phyloP scores from a whole-genome alignment of 495 filamentous ascomycete genomes.

The Aspergillus baeticus region DNA sequence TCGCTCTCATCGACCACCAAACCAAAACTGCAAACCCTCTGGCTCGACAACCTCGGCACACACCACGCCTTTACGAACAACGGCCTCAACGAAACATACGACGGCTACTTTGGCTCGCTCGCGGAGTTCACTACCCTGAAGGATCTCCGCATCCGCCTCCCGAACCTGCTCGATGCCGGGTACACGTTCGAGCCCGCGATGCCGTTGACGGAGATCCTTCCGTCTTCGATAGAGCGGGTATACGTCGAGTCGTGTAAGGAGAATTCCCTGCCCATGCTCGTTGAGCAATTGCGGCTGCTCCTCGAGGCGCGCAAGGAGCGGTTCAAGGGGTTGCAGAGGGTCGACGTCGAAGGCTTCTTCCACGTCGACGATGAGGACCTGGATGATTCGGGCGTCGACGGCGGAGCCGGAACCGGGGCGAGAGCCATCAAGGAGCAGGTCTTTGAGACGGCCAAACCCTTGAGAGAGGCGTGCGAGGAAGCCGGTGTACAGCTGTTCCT shows the following conservation, averaged over 20 bases:
- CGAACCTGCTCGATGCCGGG: conserved; percentile 34
- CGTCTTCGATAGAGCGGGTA: conserved; percentile 29
- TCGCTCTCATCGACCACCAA: conserved; percentile 29
- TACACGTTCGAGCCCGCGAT: conserved; percentile 25
- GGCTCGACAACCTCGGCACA: conserved; percentile 33
- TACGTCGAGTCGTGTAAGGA: conserved; percentile 35
- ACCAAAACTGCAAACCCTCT: conserved; percentile 28
- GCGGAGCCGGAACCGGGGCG: neutral
- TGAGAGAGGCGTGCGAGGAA: conserved; percentile 24
- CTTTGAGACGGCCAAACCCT: conserved; percentile 25
- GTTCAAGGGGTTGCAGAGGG: conserved; percentile 16
- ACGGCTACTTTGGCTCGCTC: conserved; percentile 36
- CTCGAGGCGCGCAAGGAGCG: conserved; percentile 21
- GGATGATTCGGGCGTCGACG: conserved; percentile 10
- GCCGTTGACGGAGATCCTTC: conserved; percentile 27
- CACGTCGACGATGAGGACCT: conserved; percentile 27
- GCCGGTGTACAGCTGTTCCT: conserved; percentile 27
- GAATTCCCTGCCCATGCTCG: conserved; percentile 26
- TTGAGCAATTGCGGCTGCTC: conserved; percentile 26
- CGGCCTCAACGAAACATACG: conserved; percentile 33
- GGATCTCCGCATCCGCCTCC: conserved; percentile 35
- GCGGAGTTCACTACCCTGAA: conserved; percentile 29
- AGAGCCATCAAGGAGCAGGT: conserved; percentile 26
- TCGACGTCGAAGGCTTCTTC: conserved; percentile 37
- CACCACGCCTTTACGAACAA: conserved; percentile 33